phyloP scores from a whole-genome alignment of 768 basidiomycete species.

The Saitozyma podzolica region DNA sequence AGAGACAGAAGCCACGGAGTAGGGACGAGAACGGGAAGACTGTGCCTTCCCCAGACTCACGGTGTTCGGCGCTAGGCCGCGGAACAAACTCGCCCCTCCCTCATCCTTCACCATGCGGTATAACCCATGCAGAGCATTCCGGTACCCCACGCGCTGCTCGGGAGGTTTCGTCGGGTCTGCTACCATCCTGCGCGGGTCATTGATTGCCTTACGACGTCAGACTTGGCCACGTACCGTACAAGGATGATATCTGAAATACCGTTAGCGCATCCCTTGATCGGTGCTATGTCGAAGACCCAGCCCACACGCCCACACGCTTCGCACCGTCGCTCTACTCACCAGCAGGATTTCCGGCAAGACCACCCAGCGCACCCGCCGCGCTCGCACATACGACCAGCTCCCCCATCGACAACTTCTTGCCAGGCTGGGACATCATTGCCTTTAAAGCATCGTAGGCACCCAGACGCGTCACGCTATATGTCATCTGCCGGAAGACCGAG shows the following conservation, averaged over 20 bases:
- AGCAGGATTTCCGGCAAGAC: constrained; percentile 48
- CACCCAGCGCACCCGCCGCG: constrained; percentile 47
- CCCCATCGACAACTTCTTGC: constrained; percentile 20
- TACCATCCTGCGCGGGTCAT: constrained; percentile 39
- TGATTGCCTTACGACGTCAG: no score
- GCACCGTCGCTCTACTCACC: constrained; percentile 16
- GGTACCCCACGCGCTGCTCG: constrained; percentile 36
- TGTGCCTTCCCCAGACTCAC: constrained; percentile 19
- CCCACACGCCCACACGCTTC: no score
- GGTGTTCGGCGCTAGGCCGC: constrained; percentile 46
- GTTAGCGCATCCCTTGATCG: no score
- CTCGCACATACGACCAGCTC: constrained; percentile 43
- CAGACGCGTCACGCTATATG: constrained; percentile 42
- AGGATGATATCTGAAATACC: constrained; percentile 32
- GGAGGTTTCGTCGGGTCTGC: constrained; percentile 46
- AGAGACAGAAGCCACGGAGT: no score
- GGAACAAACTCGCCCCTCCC: constrained; percentile 30
- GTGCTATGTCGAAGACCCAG: no score
- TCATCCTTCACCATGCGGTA: constrained; percentile 46
- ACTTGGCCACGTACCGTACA: constrained; percentile 22
- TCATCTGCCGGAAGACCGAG: constrained; percentile 47
- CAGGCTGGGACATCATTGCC: constrained; percentile 27
- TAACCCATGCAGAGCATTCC: constrained; percentile 46
- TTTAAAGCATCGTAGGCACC: constrained; percentile 51
- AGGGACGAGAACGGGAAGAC: no score